Evolutionary conservation across 768 basidiomycete genomes (phyloP), one percentile per base, ranked within the genome.

Genomic region (Pisolithus albus): DNA sequence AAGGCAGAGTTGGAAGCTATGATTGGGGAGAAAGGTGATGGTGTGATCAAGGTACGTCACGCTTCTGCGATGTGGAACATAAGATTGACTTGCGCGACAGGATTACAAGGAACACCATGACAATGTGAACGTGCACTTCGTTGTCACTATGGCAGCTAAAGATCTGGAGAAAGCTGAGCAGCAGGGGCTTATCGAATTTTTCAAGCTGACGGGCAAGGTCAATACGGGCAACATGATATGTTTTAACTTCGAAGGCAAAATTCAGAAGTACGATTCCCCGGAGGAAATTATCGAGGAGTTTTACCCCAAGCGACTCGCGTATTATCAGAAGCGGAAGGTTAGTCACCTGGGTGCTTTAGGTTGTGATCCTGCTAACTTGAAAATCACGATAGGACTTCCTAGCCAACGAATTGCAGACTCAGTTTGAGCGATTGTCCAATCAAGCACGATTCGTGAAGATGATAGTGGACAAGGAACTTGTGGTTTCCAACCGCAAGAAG

Each of bases 61-160:
- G 26, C n/a, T 43, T 57, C 28, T 36, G 19, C n/a, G n/a, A 46
- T 42, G 7, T 4, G 11, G 3, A 34, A 24, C 13, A 28, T 4
- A 1, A 2, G 26, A 23, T 41, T 53, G 36, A 64, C 18, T 26
- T 5, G 9, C 4, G 34, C 8, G 46, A 24, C 60, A 98, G 95
- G 94, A 98, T 64, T 99, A 92, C 72, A 92, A 91, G 70, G 96
- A 98, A 64, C 86, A 98, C 63, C 93, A 96, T 61, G 92, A 92
- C 62, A 95, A 92, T 54, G 76, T 83, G 57, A 87, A 92, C 50
- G 83, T 99, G 11, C 90, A 94, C 67, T 97, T 97, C 62, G 73
- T 88, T 28, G 66, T 99, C 26, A 83, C 78, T 23, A 87, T 98
- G 85, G 72, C 73, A 2, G 80, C 84, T 43, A 86, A 86, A 56